Evolutionary conservation across 495 filamentous ascomycete species (phyloP), one percentile per base, ranked within the genome.

Genomic region (Podospora pseudopauciseta): DNA sequence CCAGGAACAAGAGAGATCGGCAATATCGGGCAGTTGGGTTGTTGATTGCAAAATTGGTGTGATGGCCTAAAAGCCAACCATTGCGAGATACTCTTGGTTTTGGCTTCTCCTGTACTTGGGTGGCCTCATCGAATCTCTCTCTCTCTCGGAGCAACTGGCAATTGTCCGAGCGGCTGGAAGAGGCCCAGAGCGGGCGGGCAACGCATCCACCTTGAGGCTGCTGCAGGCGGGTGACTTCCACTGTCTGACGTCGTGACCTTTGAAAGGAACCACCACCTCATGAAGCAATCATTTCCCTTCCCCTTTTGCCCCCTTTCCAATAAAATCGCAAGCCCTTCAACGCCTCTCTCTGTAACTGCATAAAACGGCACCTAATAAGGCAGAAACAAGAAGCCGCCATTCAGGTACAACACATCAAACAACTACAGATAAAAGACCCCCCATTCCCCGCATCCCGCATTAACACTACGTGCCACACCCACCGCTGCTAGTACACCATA

Each of bases 381-480:
- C 39, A 49, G 39, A 49, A 49, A 49, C 39, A 18, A 49, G 9
- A 11, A 49, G 39, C 39, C 39, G 39, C 39, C 39, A 13, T 49
- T 13, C 5, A 49, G 39, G 39, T 49, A 49, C 39, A 49, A 49
- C 39, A 49, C 39, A 49, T 49, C 39, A 49, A 11, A 49, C 39
- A 49, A 5, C 7, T 13, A 49, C 39, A 49, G 6, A 49, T 49
- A n/a, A n/a, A n/a, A 20, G 39, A 23, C 30, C 30, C 34, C 56
- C 57, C 30, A 27, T 58, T 28, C 19, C 32, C 58, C 49, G 49
- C n/a, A 53, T 57, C 32, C 30, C 32, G 28, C 44, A 63, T 23
- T 23, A 58, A 63, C 64, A 64, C 64, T 64, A 56, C 67, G 44
- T 68, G 63, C 54, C 9, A 60, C 58, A 26, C 15, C 58, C 58